A percentile compares a stretch with the other conserved stretches of the same genome.
Conservation (phyloP, 345 rosid genomes). For the Salix koriyanagi region DNA sequence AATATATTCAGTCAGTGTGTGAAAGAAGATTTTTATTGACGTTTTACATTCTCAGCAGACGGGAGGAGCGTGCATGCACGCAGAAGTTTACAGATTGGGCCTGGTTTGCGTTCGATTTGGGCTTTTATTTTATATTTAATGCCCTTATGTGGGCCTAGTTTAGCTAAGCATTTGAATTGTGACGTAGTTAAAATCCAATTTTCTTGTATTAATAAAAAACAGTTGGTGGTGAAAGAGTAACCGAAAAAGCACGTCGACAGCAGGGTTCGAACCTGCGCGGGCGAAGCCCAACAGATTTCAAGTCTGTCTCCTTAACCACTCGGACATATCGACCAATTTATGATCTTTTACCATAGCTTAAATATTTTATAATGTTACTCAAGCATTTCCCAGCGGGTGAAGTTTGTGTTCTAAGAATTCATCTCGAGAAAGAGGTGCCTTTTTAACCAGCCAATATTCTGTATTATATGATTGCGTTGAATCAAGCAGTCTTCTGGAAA, state of each 20-base stretch:
- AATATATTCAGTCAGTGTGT: too few species aligned
- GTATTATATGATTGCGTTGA: too few species aligned
- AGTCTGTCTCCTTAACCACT: conserved; percentile 99
- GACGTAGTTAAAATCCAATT: background rate
- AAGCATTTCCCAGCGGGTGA: too few species aligned
- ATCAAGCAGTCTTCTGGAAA: too few species aligned
- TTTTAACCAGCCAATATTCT: too few species aligned
- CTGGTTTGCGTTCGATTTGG: too few species aligned
- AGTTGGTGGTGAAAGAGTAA: too few species aligned
- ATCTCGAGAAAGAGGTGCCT: too few species aligned
- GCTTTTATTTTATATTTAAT: too few species aligned
- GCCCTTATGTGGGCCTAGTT: background rate
- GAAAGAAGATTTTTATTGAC: too few species aligned
- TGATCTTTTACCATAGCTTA: accelerated
- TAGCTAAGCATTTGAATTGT: accelerated
- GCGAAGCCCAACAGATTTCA: conserved; percentile 98
- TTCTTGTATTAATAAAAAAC: too few species aligned
- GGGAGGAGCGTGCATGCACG: background rate
- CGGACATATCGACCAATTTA: conserved; percentile 55
- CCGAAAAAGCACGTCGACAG: conserved; percentile 44
- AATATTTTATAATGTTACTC: accelerated
- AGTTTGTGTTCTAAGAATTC: too few species aligned
- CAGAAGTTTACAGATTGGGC: background rate
- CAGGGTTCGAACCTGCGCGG: conserved; percentile 99
- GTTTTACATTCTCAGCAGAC: background rate